Evolutionary conservation across 2,329 filamentous ascomycete genomes (phyloP), one percentile per base, ranked within the genome.

Genomic region (Hymenotorrendiella dingleyae): DNA sequence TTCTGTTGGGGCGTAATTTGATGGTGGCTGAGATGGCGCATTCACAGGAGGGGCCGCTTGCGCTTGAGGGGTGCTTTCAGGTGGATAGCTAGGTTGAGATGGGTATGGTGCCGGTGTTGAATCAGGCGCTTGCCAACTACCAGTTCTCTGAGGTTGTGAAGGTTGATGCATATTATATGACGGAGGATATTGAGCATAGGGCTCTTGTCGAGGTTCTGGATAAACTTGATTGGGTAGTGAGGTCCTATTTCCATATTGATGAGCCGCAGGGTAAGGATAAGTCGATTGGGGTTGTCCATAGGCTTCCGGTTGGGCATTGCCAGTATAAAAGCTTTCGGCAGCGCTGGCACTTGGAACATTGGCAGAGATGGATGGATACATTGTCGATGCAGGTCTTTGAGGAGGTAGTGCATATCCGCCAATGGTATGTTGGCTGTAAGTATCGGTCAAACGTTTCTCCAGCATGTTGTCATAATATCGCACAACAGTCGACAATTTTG

Each of bases 401-500:
- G 59, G 52, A 14, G 76, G 72, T 9, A 78, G 63, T 46, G 68
- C 74, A 53, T 88, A 88, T 2, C 76, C 75, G 9, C 81, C 76
- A 16, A 88, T 68, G 32, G 67, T 81, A 56, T 91, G 85, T 57
- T 94, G 87, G 50, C 81, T 85, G 62, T 97, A 97, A 2, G 93
- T 91, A 62, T 85, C 94, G 7, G 89, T 94, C 20, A 98, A 72
- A 28, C 93, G 81, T 50, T 98, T 93, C 65, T 98, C 93, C 12
- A 98, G 74, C 93, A 98, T 97, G 29, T 89, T 82, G 64, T 98
- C 93, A 61, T 98, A 98, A 62, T 97, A 97, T 24, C 93, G 80
- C 4, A 98, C 93, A 20, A 97, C 93, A 0, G 91, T 96, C 0
- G 91, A 93, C 19, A 98, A 72, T 62, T 98, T 98, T 14, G 89